Conservation (phyloP, 1,284 basidiomycete genomes). For the Agaricales sp. region DNA sequence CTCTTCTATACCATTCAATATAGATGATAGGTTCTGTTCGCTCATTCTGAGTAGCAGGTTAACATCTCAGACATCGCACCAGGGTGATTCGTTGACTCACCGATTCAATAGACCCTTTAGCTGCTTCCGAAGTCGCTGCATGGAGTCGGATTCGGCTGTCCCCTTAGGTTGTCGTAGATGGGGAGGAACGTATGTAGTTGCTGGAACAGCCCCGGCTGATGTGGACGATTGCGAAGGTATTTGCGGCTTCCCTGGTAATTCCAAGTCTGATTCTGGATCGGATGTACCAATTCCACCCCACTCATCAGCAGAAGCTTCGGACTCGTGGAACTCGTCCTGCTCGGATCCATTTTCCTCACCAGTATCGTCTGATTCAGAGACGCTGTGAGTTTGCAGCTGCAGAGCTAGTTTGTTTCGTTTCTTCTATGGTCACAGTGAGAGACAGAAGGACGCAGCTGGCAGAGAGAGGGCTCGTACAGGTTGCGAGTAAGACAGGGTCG, state of each 20-base stretch:
- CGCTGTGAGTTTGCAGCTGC: slow-evolving; percentile 22
- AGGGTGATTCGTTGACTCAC: slow-evolving; percentile 22
- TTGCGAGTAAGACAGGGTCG: slow-evolving; percentile 26
- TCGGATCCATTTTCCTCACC: slow-evolving; percentile 11
- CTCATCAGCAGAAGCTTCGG: neutral
- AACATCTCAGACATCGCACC: slow-evolving; percentile 4
- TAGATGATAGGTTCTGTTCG: slow-evolving; percentile 82
- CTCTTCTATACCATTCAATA: slow-evolving; percentile 70
- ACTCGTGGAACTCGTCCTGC: slow-evolving; percentile 14
- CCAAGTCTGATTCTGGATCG: neutral
- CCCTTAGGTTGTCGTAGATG: slow-evolving; percentile 38
- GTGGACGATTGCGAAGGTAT: slow-evolving; percentile 3
- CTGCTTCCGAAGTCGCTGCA: slow-evolving; percentile 64
- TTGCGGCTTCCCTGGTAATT: neutral
- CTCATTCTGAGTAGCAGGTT: slow-evolving; percentile 49
- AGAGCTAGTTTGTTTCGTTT: slow-evolving; percentile 16
- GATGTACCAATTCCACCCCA: neutral
- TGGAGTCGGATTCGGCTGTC: slow-evolving; percentile 33
- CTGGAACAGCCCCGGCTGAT: slow-evolving; percentile 15
- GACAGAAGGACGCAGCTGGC: neutral
- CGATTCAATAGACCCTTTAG: slow-evolving; percentile 86
- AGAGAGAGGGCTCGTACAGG: slow-evolving; percentile 13
- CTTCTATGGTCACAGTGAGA: neutral
- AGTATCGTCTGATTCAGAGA: slow-evolving; percentile 19
- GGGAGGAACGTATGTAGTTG: slow-evolving; percentile 52